Evolutionary conservation across 352 stramenopile genomes (phyloP), one percentile per base, ranked within the genome.

Genomic region (Nothophytophthora sp.): DNA sequence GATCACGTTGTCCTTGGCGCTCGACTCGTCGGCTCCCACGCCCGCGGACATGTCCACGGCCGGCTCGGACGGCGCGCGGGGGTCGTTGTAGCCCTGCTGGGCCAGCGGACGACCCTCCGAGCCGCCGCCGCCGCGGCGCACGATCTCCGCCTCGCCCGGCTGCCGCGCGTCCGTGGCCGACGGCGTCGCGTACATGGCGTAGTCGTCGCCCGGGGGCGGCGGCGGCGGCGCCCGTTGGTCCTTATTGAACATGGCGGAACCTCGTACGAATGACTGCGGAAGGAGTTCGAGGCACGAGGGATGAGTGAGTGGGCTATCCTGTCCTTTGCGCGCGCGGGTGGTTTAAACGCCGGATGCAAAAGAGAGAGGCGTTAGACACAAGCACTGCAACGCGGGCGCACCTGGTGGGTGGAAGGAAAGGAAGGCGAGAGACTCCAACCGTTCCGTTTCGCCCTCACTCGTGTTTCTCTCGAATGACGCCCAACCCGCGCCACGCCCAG

Each of bases 1-100:
- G 67, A 94, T 90, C 44, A n/a, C n/a, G n/a, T 69, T 76, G 52
- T 76, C 81, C 50, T 86, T 51, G n/a, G n/a, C n/a, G n/a, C n/a
- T n/a, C n/a, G n/a, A n/a, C n/a, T n/a, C n/a, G n/a, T n/a, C n/a
- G n/a, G n/a, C n/a, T n/a, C n/a, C n/a, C n/a, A n/a, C n/a, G n/a
- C n/a, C n/a, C n/a, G n/a, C n/a, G n/a, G n/a, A n/a, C n/a, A n/a
- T n/a, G 49, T 84, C 64, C 55, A 74, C 70, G 0, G 55, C n/a
- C n/a, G n/a, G n/a, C n/a, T n/a, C n/a, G n/a, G n/a, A n/a, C n/a
- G n/a, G n/a, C n/a, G n/a, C n/a, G n/a, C n/a, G n/a, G n/a, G n/a
- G n/a, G n/a, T n/a, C n/a, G n/a, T n/a, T n/a, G n/a, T n/a, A n/a
- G n/a, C n/a, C n/a, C n/a, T n/a, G n/a, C n/a, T n/a, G n/a, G n/a